Conservation (phyloP, 129 eudicot genomes). For the Pseudognaphalium luteoalbum region DNA sequence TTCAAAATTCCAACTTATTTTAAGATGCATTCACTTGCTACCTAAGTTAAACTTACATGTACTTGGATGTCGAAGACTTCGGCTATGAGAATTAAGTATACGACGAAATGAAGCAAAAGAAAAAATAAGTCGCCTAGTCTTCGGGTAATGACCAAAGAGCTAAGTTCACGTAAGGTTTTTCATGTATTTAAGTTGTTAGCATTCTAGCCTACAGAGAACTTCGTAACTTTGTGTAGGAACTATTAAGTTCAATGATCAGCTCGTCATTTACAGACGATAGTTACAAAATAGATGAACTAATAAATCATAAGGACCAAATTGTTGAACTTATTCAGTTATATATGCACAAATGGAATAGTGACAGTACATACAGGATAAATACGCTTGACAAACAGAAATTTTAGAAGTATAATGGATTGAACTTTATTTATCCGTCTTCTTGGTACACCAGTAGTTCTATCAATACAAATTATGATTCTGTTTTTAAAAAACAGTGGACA, state of each 20-base stretch:
- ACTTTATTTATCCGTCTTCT: slow-evolving; percentile 30
- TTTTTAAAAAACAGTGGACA: slow-evolving; percentile 12
- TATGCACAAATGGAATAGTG: neutral
- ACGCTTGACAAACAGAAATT: neutral
- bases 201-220: neutral
- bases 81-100: no score
- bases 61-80: neutral
- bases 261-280: neutral
- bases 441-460: slow-evolving; percentile 26
- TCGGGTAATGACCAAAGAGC: neutral
- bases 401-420: slow-evolving; percentile 24
- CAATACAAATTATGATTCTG: slow-evolving; percentile 28
- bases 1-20: neutral
- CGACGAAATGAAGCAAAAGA: neutral
- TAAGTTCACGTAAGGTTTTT: neutral
- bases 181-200: neutral
- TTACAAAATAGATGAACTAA: neutral
- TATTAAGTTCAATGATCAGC: neutral
- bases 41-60: neutral
- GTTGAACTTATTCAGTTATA: neutral
- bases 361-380: neutral
- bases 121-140: no score
- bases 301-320: neutral
- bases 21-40: neutral
- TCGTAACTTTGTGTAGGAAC: neutral